These are phyloP conservation scores for Fraxinus albicans DNA, from an alignment of 305 asterid genomes.

Conservation along the genomic window DNA sequence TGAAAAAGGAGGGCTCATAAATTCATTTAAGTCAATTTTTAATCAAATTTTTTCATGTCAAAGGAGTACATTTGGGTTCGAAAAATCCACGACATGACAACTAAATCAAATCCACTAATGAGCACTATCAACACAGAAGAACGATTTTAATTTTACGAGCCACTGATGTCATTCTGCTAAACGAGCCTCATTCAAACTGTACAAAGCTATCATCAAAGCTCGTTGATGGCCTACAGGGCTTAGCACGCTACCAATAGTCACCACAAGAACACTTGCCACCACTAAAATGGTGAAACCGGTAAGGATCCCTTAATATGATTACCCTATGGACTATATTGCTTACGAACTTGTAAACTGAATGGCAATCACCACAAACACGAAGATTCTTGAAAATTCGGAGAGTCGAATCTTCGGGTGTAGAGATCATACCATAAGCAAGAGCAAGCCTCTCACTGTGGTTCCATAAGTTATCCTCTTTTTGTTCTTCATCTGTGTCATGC, in stretches of 20 bases:
- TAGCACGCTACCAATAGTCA: constrained; percentile 66
- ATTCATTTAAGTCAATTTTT: background rate
- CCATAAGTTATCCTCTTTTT: constrained; percentile 77
- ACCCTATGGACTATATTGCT: constrained; percentile 59
- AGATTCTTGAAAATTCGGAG: constrained; percentile 81
- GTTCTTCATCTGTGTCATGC: constrained; percentile 88
- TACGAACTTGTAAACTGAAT: constrained; percentile 68
- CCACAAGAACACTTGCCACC: constrained; percentile 77
- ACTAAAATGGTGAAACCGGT: constrained; percentile 78
- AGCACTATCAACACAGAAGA: background rate
- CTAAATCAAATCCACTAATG: background rate
- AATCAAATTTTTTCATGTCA: background rate
- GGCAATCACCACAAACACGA: constrained; percentile 86
- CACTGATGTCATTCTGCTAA: background rate
- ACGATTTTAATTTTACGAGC: background rate
- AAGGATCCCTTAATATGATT: constrained; percentile 74
- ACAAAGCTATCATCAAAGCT: background rate
- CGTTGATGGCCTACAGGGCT: background rate
- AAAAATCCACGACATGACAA: background rate
- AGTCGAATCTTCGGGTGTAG: constrained; percentile 50
- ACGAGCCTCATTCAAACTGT: background rate
- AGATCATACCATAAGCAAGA: constrained; percentile 66
- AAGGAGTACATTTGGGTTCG: background rate
- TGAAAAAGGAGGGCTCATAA: background rate
- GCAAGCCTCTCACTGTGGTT: constrained; percentile 86